Conservation (phyloP, 306 rosid species). For the Clitoria ternatea region DNA sequence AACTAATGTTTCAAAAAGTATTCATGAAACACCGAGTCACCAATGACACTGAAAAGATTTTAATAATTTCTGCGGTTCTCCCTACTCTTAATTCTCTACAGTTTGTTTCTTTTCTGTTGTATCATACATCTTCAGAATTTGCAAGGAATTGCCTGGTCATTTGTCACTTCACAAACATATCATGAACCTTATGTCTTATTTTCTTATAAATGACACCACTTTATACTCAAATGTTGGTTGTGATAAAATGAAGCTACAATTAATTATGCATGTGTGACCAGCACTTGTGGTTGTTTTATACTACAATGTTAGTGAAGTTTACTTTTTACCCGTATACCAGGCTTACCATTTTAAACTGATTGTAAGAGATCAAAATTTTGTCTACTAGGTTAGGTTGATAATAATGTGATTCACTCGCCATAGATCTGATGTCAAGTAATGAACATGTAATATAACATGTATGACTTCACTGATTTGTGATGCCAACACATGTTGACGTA, state of each 20-base stretch:
- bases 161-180: constrained; percentile 11
- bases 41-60: not conserved
- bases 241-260: not conserved
- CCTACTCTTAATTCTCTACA: not conserved
- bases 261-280: not conserved
- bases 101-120: not conserved
- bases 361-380: not conserved
- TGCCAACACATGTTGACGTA: not conserved
- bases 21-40: constrained; percentile 11
- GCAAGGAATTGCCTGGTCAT: constrained; percentile 20
- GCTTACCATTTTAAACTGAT: not conserved
- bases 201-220: not conserved
- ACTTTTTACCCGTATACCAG: not conserved
- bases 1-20: not conserved
- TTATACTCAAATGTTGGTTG: not conserved
- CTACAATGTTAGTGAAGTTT: constrained; percentile 8
- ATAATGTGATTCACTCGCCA: constrained; percentile 8
- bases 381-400: constrained; percentile 2
- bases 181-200: not conserved
- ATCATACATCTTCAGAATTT: not conserved
- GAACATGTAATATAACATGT: not conserved
- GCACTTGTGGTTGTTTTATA: not conserved
- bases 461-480: constrained; percentile 10
- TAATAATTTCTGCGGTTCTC: not conserved
- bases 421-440: constrained; percentile 6